Base-by-base conservation (phyloP, 306 rosid species). In the Fragaria iinumae region DNA sequence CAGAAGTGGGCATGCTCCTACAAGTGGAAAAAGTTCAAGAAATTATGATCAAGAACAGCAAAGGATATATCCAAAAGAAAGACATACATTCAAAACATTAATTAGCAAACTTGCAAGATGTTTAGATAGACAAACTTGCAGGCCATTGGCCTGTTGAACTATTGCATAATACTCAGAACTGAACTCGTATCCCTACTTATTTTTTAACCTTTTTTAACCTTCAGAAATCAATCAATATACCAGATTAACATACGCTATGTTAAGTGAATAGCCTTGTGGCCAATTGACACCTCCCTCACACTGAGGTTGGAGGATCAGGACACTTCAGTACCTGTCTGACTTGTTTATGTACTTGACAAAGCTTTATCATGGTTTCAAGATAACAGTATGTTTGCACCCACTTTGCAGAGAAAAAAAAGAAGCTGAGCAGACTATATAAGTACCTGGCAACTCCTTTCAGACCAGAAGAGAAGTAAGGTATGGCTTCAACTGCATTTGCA, bases 1-100 rank as follows among this genome's bases (percentile, higher is more conserved):
- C 99, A 45, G 99, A 95, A 79, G 99, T 95, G 59, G 99, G 99
- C 99, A 95, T 95, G 87, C 99, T 95, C 97, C 99, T 95, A 79
- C 77, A 88, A 82, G 72, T 60, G 71, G 76, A 4, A 71, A 64
- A 69, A 17, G 3, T 67, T 72, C 53, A 76, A 53, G 70, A 64
- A 25, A 74, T 49, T 23, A 70, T 47, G 72, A 60, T 6, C 14
- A 25, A 43, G 17, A 62, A 64, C 75, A 38, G 43, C 13, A 56
- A 21, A 73, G 29, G 36, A 13, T 4, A 39, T 56, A 73, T 55
- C 16, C 50, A 50, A 71, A 50, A 79, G 66, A 41, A 20, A 13
- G n/a, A 52, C 27, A 8, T 9, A 43, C 13, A 43, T 48, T 36
- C 6, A 13, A 23, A 59, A 59, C 23, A 60, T 29, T 47, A 10